Evolutionary conservation across 2,329 filamentous ascomycete genomes (phyloP).

Genomic region (Fusarium sp.): DNA sequence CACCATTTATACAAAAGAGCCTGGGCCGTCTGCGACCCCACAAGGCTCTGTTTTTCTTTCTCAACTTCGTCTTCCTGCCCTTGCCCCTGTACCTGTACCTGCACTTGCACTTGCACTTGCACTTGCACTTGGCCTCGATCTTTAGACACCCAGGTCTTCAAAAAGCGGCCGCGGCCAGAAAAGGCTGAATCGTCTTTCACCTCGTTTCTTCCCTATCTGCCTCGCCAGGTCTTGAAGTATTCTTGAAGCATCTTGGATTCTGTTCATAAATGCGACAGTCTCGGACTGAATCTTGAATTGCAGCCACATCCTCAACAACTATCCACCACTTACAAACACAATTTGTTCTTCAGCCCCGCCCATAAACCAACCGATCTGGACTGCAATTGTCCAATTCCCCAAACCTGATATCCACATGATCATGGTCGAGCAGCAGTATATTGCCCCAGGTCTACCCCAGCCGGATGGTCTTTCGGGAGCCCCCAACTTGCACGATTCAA

Average conservation of each 20-base stretch:
- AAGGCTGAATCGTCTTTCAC: constrained; percentile 48
- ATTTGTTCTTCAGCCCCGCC: constrained; percentile 34
- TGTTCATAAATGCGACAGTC: constrained; percentile 49
- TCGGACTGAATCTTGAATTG: constrained; percentile 38
- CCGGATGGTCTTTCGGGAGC: constrained; percentile 50
- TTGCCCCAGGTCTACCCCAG: constrained; percentile 52
- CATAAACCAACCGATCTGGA: constrained; percentile 40
- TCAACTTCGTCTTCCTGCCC: constrained; percentile 38
- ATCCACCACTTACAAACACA: constrained; percentile 30
- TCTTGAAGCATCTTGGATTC: constrained; percentile 31
- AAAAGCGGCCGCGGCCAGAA: constrained; percentile 49
- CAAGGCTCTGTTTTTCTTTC: constrained; percentile 47
- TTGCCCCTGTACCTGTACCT: constrained; percentile 33
- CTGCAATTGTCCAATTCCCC: constrained; percentile 43
- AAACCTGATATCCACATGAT: constrained; percentile 46
- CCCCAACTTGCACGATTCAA: constrained; percentile 46
- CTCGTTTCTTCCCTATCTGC: constrained; percentile 42
- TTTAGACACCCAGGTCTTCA: constrained; percentile 41
- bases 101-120: constrained; percentile 27
- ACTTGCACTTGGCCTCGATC: constrained; percentile 34
- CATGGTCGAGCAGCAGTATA: constrained; percentile 55
- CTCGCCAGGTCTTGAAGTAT: constrained; percentile 39
- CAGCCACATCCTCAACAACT: constrained; percentile 36
- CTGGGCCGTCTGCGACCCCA: constrained; percentile 44
- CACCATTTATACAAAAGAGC: constrained; percentile 49